Evolutionary conservation across 495 filamentous ascomycete species (phyloP).

Genomic region (Rhypophila decipiens): DNA sequence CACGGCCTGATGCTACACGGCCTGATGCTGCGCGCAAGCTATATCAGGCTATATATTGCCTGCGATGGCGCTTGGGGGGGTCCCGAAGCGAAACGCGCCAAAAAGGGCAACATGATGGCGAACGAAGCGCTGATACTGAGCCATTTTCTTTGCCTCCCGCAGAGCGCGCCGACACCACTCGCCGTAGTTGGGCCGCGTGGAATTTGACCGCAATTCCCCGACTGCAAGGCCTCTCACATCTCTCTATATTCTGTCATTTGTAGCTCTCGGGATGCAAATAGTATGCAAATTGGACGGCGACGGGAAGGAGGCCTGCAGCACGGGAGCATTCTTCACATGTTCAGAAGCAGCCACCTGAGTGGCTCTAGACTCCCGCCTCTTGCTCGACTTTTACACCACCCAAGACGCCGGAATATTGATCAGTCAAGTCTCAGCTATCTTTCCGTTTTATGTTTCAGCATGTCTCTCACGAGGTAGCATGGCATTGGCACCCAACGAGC

Average conservation of each 20-base stretch:
- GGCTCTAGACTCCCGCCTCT: conserved; percentile 1
- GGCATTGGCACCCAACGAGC: neutral
- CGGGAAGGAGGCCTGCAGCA: conserved; percentile 2
- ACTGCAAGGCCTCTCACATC: too few relatives aligned
- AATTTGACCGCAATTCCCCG: conserved; percentile 27
- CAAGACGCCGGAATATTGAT: too few relatives aligned
- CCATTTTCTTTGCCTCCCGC: conserved; percentile 15
- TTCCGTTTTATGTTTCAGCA: neutral
- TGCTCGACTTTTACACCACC: neutral
- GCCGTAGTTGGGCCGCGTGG: conserved; percentile 17
- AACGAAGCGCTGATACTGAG: conserved; percentile 10
- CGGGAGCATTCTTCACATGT: conserved; percentile 18
- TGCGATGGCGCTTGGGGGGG: too few relatives aligned
- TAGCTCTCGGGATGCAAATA: conserved; percentile 7
- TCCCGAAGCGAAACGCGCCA: too few relatives aligned
- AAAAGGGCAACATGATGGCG: conserved; percentile 2
- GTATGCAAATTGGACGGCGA: conserved; percentile 5
- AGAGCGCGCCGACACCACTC: conserved; percentile 2
- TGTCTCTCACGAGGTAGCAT: neutral
- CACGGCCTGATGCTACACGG: conserved; percentile 6
- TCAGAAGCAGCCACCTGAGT: conserved; percentile 17
- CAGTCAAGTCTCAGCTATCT: too few relatives aligned
- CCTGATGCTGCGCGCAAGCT: neutral
- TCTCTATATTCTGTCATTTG: conserved; percentile 4
- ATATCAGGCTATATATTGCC: conserved; percentile 17